phyloP scores from a whole-genome alignment of 352 stramenopile species.

The Sclerospora graminicola region DNA sequence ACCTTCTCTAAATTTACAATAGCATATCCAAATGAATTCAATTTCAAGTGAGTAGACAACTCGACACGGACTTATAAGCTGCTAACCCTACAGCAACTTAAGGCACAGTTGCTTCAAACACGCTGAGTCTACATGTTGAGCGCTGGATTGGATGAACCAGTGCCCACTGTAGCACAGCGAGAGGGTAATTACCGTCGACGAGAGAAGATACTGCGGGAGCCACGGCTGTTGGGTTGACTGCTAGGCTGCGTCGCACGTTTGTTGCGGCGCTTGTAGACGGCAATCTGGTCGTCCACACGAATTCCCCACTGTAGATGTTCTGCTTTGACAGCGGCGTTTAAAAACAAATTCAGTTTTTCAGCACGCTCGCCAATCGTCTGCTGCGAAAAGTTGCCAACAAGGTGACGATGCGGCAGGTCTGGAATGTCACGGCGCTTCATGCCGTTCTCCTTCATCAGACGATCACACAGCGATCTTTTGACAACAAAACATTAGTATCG shows the following conservation, averaged over 20 bases:
- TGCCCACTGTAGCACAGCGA: constrained; percentile 4
- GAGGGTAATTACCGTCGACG: constrained; percentile 51
- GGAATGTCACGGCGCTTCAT: constrained; percentile 79
- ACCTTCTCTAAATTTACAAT: too few species aligned
- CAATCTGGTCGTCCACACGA: constrained; percentile 79
- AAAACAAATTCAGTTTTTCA: constrained; percentile 80
- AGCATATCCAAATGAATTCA: too few species aligned
- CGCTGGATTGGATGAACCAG: constrained; percentile 20
- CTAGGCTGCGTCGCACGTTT: constrained; percentile 43
- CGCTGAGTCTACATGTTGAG: constrained; percentile 9
- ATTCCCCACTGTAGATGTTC: constrained; percentile 85
- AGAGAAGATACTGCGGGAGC: constrained; percentile 53
- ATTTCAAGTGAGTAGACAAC: too few species aligned
- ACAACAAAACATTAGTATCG: neutral
- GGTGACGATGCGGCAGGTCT: constrained; percentile 72
- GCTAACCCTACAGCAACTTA: constrained; percentile 13
- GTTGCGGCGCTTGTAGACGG: constrained; percentile 84
- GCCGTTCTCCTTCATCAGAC: constrained; percentile 77
- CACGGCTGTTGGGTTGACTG: constrained; percentile 23
- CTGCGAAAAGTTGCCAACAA: constrained; percentile 78
- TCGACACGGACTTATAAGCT: constrained; percentile 6
- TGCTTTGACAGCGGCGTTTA: constrained; percentile 60
- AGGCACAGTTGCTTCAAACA: constrained; percentile 8
- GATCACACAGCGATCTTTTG: constrained; percentile 62
- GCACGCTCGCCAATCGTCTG: constrained; percentile 72